These are phyloP conservation scores for Prunus campanulata DNA, from an alignment of 306 rosid genomes.

Conservation along the genomic window DNA sequence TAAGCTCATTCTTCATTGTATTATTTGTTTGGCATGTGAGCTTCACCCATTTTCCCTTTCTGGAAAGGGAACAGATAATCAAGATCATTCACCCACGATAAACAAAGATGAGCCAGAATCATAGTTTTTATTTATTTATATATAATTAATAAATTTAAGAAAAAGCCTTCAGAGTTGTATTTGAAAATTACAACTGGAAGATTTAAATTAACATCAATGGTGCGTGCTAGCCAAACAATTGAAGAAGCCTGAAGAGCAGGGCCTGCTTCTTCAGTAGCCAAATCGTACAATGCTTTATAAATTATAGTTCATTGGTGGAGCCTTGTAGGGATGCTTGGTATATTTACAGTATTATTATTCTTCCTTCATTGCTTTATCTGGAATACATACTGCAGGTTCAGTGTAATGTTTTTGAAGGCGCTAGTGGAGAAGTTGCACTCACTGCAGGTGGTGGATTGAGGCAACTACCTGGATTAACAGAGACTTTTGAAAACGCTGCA, in stretches of 20 bases:
- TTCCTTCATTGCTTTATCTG: conserved; percentile 18
- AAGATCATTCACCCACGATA: not conserved
- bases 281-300: not conserved
- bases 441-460: conserved; percentile 88
- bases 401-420: conserved; percentile 89
- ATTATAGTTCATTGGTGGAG: not conserved
- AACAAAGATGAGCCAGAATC: not conserved
- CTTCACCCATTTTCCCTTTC: not conserved
- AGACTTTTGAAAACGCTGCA: conserved; percentile 81
- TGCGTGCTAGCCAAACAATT: not conserved
- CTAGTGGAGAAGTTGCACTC: conserved; percentile 72
- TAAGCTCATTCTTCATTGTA: conserved; percentile 2
- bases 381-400: conserved; percentile 58
- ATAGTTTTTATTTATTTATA: not conserved
- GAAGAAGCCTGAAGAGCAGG: conserved; percentile 5
- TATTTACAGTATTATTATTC: conserved; percentile 1
- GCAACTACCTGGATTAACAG: conserved; percentile 69
- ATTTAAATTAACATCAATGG: not conserved
- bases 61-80: not conserved
- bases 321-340: conserved; percentile 9
- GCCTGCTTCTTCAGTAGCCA: not conserved
- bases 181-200: conserved; percentile 7
- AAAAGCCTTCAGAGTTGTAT: not conserved
- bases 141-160: not conserved
- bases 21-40: not conserved